phyloP scores from a whole-genome alignment of 2,329 filamentous ascomycete genomes.

The Xylaria sp. region DNA sequence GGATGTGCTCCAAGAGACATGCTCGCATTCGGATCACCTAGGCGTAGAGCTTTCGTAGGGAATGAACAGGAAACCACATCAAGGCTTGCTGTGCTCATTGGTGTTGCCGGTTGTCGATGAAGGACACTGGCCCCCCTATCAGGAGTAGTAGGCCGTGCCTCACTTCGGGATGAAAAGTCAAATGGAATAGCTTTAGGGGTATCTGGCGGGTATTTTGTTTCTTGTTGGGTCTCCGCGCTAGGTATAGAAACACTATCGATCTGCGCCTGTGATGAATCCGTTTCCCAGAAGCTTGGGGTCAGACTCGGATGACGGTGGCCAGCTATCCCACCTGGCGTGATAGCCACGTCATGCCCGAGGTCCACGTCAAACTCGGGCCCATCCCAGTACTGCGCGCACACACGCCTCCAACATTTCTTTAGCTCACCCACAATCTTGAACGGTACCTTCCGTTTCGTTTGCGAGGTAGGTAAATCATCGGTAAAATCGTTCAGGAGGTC shows the following conservation, averaged over 20 bases:
- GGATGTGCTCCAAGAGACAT: constrained; percentile 61
- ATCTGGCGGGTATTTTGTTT: constrained; percentile 53
- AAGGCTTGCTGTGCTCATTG: constrained; percentile 63
- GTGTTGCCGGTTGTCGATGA: constrained; percentile 53
- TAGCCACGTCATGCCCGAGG: constrained; percentile 67
- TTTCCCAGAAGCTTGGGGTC: constrained; percentile 61
- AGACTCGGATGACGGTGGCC: constrained; percentile 63
- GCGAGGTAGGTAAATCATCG: constrained; percentile 57
- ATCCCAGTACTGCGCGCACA: constrained; percentile 91
- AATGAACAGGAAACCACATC: constrained; percentile 70
- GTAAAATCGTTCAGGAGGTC: constrained; percentile 74
- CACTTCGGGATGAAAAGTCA: constrained; percentile 52
- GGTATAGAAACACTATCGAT: constrained; percentile 49
- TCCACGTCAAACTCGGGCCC: constrained; percentile 68
- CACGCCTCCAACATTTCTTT: constrained; percentile 96
- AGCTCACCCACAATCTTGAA: constrained; percentile 90
- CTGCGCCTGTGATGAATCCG: constrained; percentile 50
- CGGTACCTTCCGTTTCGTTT: constrained; percentile 56
- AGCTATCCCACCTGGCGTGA: constrained; percentile 76
- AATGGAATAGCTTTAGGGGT: constrained; percentile 54
- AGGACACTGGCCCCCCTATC: constrained; percentile 43
- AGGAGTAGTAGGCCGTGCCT: constrained; percentile 55
- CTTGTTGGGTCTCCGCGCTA: constrained; percentile 36
- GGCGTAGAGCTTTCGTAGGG: constrained; percentile 56
- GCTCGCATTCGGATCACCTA: constrained; percentile 46